These are phyloP conservation scores for Raphanus hybrid DNA, from an alignment of 441 rosid genomes.

Conservation along the genomic window DNA sequence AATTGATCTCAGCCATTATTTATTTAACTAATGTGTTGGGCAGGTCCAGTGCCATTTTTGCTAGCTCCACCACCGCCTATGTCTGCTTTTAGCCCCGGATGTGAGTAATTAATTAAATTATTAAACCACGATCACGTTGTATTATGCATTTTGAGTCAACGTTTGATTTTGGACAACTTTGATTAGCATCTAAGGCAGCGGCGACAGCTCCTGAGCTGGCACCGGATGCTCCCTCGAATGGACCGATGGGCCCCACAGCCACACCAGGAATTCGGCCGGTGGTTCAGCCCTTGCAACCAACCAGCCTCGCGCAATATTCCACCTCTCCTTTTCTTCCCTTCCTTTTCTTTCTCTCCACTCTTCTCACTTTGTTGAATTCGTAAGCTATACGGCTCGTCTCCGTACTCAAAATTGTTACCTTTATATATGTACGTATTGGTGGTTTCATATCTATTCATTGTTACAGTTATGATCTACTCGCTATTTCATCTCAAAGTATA, in stretches of 20 bases:
- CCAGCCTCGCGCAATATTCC: constrained; percentile 32
- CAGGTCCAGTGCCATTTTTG: constrained; percentile 69
- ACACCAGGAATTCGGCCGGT: constrained; percentile 51
- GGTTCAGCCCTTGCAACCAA: constrained; percentile 38
- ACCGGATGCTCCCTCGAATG: constrained; percentile 17
- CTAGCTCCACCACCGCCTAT: constrained; percentile 59
- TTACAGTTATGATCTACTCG: constrained; percentile 1
- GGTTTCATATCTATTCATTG: constrained; percentile 4
- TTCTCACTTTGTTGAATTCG: constrained; percentile 20
- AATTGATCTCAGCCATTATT: neutral
- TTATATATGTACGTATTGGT: constrained; percentile 1
- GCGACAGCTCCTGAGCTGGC: constrained; percentile 45
- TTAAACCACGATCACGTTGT: neutral
- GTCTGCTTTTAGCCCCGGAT: constrained; percentile 59
- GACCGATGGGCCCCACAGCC: constrained; percentile 30
- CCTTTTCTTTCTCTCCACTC: constrained; percentile 20
- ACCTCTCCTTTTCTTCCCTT: constrained; percentile 43
- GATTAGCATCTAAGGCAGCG: constrained; percentile 62
- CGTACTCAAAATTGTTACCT: constrained; percentile 1
- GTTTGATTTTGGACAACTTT: neutral
- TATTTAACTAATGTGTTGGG: constrained; percentile 17
- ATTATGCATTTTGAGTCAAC: neutral
- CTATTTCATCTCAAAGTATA: neutral
- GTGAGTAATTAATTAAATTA: constrained; percentile 41
- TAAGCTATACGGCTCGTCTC: constrained; percentile 12